phyloP scores from a whole-genome alignment of 768 basidiomycete species.

The Mycena indigotica region DNA sequence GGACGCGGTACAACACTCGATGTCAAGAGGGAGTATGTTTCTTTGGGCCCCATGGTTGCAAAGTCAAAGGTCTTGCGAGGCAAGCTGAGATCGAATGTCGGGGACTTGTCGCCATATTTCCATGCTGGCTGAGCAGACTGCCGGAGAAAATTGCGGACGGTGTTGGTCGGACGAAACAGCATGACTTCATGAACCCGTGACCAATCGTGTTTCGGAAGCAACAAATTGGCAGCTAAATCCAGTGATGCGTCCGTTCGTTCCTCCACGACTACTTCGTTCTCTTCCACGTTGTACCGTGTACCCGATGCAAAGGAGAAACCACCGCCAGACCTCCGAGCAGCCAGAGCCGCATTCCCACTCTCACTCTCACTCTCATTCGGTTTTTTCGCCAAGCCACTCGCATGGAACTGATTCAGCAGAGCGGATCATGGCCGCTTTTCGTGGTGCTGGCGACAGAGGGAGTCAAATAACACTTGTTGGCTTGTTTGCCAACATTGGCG shows the following conservation, averaged over 20 bases:
- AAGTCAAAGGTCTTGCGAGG: conserved; percentile 44
- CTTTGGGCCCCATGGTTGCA: conserved; percentile 33
- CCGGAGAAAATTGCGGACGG: conserved; percentile 36
- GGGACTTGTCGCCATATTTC: conserved; percentile 40
- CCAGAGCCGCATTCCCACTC: conserved; percentile 43
- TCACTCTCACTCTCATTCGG: conserved; percentile 29
- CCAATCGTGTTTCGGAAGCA: too few relatives aligned
- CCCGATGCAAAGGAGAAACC: conserved; percentile 12
- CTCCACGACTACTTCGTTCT: neutral
- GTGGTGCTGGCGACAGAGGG: conserved; percentile 75
- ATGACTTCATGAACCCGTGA: too few relatives aligned
- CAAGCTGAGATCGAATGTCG: conserved; percentile 23
- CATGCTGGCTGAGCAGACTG: conserved; percentile 43
- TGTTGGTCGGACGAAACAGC: conserved; percentile 26
- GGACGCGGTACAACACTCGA: conserved; percentile 67
- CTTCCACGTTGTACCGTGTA: conserved; percentile 5
- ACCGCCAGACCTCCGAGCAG: conserved; percentile 23
- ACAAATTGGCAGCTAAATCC: too few relatives aligned
- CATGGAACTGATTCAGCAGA: conserved; percentile 67
- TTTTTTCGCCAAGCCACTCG: too few relatives aligned
- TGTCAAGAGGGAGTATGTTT: conserved; percentile 54
- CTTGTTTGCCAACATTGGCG: conserved; percentile 77
- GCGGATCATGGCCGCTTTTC: conserved; percentile 66
- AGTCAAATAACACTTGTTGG: conserved; percentile 86
- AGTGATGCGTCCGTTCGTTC: too few relatives aligned